phyloP scores from a whole-genome alignment of 805 yeast species.

The Candida montana region DNA sequence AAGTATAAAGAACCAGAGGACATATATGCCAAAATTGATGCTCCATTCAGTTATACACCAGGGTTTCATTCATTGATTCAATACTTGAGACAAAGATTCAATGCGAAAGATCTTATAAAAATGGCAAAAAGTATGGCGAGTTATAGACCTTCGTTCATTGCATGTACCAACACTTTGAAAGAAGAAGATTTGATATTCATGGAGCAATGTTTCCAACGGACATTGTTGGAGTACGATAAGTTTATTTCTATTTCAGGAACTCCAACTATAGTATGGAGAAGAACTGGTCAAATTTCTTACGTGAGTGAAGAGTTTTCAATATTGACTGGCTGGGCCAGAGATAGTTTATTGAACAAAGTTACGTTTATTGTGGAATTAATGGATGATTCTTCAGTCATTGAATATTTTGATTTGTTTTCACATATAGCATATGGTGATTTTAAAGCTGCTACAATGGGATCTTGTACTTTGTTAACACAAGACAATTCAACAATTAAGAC shows the following conservation, averaged over 20 bases:
- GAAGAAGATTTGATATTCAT: slow-evolving; percentile 90
- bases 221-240: slow-evolving; percentile 81
- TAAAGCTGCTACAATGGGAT: slow-evolving; percentile 82
- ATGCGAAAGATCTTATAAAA: slow-evolving; percentile 60
- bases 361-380: slow-evolving; percentile 75
- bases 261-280: slow-evolving; percentile 92
- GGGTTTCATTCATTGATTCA: slow-evolving; percentile 81
- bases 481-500: slow-evolving; percentile 53
- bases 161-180: slow-evolving; percentile 81
- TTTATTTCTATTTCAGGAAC: slow-evolving; percentile 83
- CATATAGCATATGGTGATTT: slow-evolving; percentile 88
- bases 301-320: slow-evolving; percentile 92
- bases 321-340: slow-evolving; percentile 84
- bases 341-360: slow-evolving; percentile 57
- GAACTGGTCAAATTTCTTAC: slow-evolving; percentile 92
- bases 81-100: slow-evolving; percentile 68
- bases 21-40: slow-evolving; percentile 66
- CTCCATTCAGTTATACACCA: slow-evolving; percentile 84
- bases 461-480: slow-evolving; percentile 72
- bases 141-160: slow-evolving; percentile 88
- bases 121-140: slow-evolving; percentile 88
- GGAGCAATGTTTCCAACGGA: slow-evolving; percentile 94
- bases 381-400: slow-evolving; percentile 83
- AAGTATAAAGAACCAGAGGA: slow-evolving; percentile 64
- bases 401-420: slow-evolving; percentile 81